These are phyloP conservation scores for Termitomyces sp. DNA, from an alignment of 768 basidiomycete genomes.

Conservation along the genomic window DNA sequence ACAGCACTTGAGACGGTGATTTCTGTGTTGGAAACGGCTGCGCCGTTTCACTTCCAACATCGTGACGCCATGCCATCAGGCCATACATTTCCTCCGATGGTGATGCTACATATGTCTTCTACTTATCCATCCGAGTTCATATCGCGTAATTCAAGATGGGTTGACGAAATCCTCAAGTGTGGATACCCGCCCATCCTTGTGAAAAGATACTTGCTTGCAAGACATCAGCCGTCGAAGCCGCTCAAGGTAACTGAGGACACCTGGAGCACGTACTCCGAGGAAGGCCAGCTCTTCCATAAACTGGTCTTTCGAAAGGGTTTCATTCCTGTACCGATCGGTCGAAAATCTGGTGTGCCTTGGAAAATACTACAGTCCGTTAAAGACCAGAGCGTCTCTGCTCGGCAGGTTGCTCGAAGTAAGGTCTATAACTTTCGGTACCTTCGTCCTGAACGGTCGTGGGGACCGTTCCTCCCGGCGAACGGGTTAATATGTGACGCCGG, in stretches of 20 bases:
- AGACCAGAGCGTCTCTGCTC: constrained; percentile 15
- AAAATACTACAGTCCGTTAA: background rate
- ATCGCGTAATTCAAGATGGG: constrained; percentile 31
- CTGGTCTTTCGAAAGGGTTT: constrained; percentile 42
- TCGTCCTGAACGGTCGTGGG: constrained; percentile 24
- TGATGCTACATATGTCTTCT: constrained; percentile 9
- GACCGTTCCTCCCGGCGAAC: constrained; percentile 26
- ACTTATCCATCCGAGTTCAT: constrained; percentile 5
- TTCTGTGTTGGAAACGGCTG: constrained; percentile 12
- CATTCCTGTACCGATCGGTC: constrained; percentile 17
- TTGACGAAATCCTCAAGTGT: constrained; percentile 19
- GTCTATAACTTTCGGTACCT: constrained; percentile 32
- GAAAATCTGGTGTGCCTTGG: background rate
- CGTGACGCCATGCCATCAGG: background rate
- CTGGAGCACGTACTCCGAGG: constrained; percentile 20
- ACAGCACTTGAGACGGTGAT: constrained; percentile 10
- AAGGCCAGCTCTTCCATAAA: constrained; percentile 32
- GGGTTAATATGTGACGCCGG: background rate
- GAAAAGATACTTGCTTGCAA: constrained; percentile 18
- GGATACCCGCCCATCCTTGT: constrained; percentile 29
- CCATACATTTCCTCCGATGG: constrained; percentile 9
- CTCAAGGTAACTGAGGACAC: constrained; percentile 15
- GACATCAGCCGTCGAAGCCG: constrained; percentile 3
- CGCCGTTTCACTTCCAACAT: constrained; percentile 8
- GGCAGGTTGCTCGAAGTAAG: constrained; percentile 25